Percentiles rank a stretch among this genome's conserved stretches.
Evolutionary conservation across 2,329 filamentous ascomycete genomes (phyloP).

Genomic region (Phoma herbarum): DNA sequence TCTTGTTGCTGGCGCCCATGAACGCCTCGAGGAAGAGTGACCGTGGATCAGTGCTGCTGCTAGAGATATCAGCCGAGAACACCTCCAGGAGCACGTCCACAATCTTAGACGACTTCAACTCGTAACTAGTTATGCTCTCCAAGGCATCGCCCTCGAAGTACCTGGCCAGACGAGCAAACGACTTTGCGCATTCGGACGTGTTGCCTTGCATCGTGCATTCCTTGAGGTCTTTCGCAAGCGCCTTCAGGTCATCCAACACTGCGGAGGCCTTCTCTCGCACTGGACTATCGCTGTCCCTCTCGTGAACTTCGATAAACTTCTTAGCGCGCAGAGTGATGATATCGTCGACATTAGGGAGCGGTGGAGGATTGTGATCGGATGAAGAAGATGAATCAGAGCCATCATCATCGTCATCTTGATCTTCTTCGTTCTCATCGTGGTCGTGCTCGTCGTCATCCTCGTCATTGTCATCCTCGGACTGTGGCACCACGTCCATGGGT

Average conservation of each 20-base stretch:
- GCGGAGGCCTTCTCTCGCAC: conserved; percentile 81
- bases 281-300: conserved; percentile 75
- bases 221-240: conserved; percentile 75
- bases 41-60: conserved; percentile 68
- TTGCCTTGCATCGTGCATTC: conserved; percentile 68
- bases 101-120: conserved; percentile 88
- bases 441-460: conserved; percentile 63
- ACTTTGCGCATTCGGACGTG: conserved; percentile 62
- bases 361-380: conserved; percentile 37
- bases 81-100: conserved; percentile 84
- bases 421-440: conserved; percentile 61
- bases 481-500: conserved; percentile 61
- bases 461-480: conserved; percentile 59
- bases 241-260: conserved; percentile 77
- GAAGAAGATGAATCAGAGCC: conserved; percentile 71
- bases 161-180: conserved; percentile 79
- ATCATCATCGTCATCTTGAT: conserved; percentile 68
- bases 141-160: conserved; percentile 90
- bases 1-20: conserved; percentile 75
- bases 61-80: conserved; percentile 75
- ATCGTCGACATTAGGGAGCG: conserved; percentile 67
- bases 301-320: conserved; percentile 83
- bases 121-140: conserved; percentile 94
- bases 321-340: conserved; percentile 80
- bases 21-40: conserved; percentile 90